Conservation (phyloP, 176 grass and related monocot genomes). For the Ananas comosus region DNA sequence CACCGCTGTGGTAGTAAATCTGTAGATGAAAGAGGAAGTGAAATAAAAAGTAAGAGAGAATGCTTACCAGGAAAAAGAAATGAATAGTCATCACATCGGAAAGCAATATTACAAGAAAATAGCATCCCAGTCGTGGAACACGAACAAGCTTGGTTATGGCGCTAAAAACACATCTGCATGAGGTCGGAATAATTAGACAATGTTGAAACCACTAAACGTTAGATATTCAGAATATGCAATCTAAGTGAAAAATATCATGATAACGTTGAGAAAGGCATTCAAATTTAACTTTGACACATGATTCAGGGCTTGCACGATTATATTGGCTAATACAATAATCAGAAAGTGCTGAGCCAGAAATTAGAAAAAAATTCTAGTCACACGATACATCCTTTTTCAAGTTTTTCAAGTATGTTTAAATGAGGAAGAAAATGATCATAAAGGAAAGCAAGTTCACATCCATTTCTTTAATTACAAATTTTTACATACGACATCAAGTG, state of each 20-base stretch:
- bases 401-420: too few species aligned
- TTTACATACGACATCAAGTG: too few species aligned
- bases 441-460: too few species aligned
- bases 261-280: background rate
- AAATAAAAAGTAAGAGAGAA: conserved; percentile 15
- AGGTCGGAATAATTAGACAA: conserved; percentile 6
- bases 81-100: conserved; percentile 98
- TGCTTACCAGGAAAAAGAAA: conserved; percentile 98
- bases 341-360: too few species aligned
- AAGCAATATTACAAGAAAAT: conserved; percentile 93
- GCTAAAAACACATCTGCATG: conserved; percentile 92
- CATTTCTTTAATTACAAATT: too few species aligned
- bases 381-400: too few species aligned
- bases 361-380: too few species aligned
- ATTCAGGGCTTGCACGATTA: background rate
- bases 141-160: conserved; percentile 72
- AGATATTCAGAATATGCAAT: background rate
- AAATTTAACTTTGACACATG: background rate
- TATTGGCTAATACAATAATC: too few species aligned
- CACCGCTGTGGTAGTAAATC: too few species aligned
- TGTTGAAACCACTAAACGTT: background rate
- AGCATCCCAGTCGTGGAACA: conserved; percentile 67
- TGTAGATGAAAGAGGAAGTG: background rate
- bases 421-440: too few species aligned
- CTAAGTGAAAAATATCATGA: background rate